These are phyloP conservation scores for Xylariomycetidae sp. DNA, from an alignment of 2,329 filamentous ascomycete genomes.

Conservation along the genomic window DNA sequence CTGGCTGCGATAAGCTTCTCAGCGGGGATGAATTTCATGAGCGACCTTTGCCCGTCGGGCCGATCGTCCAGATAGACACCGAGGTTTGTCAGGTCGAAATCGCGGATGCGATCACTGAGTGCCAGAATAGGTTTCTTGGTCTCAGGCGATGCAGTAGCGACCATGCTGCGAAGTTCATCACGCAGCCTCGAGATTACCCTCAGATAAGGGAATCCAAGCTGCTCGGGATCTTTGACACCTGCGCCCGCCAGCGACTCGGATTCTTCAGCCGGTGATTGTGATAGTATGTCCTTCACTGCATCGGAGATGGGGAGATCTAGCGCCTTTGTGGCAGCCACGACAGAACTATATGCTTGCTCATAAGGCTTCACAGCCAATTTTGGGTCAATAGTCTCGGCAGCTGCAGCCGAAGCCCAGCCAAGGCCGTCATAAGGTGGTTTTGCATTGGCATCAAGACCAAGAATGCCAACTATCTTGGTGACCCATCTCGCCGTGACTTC, in stretches of 20 bases:
- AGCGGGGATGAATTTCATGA: constrained; percentile 64
- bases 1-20: constrained; percentile 52
- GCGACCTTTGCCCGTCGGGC: constrained; percentile 58
- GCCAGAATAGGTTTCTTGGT: constrained; percentile 68
- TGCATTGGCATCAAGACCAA: constrained; percentile 70
- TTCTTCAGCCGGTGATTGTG: constrained; percentile 39
- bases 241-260: constrained; percentile 40
- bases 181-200: constrained; percentile 52
- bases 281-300: constrained; percentile 37
- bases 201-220: constrained; percentile 51
- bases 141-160: constrained; percentile 38
- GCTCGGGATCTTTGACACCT: constrained; percentile 47
- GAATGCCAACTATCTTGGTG: constrained; percentile 77
- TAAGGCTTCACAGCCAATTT: constrained; percentile 44
- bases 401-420: constrained; percentile 45
- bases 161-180: constrained; percentile 56
- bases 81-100: constrained; percentile 74
- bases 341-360: constrained; percentile 36
- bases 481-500: constrained; percentile 69
- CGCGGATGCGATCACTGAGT: constrained; percentile 76
- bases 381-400: constrained; percentile 37
- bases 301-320: constrained; percentile 45
- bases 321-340: constrained; percentile 41
- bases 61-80: constrained; percentile 88
- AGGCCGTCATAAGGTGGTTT: constrained; percentile 49